Base-by-base conservation (phyloP, 1,139 yeast species). In the Nakaseomyces uthaithaninus region DNA sequence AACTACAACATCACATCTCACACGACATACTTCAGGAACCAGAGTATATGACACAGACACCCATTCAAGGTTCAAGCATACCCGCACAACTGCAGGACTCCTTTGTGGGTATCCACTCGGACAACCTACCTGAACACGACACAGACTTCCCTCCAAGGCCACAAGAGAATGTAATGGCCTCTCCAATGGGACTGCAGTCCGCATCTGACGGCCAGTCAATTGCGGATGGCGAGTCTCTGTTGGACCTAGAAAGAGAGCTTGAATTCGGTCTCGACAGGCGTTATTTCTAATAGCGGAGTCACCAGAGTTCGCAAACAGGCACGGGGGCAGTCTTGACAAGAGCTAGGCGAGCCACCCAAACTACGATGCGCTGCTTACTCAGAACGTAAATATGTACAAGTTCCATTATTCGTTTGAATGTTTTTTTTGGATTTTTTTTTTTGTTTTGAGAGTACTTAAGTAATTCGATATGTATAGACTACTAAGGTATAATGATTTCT, bases 251-350 rank as follows among this genome's bases (percentile, higher is more conserved):
- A 48, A 71, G 68, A 45, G 84, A 77, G 44, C 54, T 77, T 45
- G 80, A 75, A 43, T 75, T 67, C 54, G 82, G 81, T 1, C 57
- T 76, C 31, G 82, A 76, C 56, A 69, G 75, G 30, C 53, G 53
- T 19, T 52, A 46, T 37, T 40, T 62, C 50, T 45, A 36, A 19
- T n/a, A 16, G n/a, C n/a, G n/a, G n/a, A n/a, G n/a, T n/a, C n/a
- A n/a, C n/a, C n/a, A n/a, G n/a, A n/a, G n/a, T n/a, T n/a, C n/a
- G n/a, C n/a, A n/a, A n/a, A n/a, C n/a, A n/a, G n/a, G n/a, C n/a
- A n/a, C n/a, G n/a, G n/a, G n/a, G n/a, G n/a, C n/a, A n/a, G n/a
- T n/a, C n/a, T n/a, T n/a, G n/a, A n/a, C n/a, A n/a, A n/a, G n/a
- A n/a, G n/a, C n/a, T n/a, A n/a, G n/a, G n/a, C n/a, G n/a, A n/a